A percentile compares a stretch with the other conserved stretches of the same genome.
These are phyloP conservation scores for Paratinospora sagittata DNA, from an alignment of 164 flowering plant genomes.

Conservation along the genomic window DNA sequence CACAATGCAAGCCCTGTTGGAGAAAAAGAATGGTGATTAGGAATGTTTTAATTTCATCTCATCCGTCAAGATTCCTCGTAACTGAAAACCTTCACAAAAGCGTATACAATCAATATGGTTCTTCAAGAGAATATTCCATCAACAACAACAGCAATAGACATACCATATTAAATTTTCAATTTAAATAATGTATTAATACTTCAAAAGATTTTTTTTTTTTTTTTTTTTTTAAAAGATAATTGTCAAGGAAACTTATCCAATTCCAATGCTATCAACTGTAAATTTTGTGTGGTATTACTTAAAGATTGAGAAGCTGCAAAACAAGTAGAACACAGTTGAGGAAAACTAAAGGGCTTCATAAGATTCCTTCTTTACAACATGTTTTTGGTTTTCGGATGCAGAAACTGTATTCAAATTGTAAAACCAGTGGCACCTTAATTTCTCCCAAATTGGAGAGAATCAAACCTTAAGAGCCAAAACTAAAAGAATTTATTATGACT, in stretches of 20 bases:
- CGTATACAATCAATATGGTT: not conserved
- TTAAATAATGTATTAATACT: not conserved
- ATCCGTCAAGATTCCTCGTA: not conserved
- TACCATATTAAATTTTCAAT: not conserved
- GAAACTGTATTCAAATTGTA: too few species aligned
- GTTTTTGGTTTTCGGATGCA: too few species aligned
- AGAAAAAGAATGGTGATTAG: not conserved
- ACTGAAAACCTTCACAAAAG: not conserved
- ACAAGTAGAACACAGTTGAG: not conserved
- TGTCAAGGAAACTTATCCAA: not conserved
- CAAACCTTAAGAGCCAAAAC: too few species aligned
- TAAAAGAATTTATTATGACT: too few species aligned
- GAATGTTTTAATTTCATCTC: not conserved
- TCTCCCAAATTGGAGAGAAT: too few species aligned
- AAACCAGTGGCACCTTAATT: too few species aligned
- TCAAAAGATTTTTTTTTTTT: not conserved
- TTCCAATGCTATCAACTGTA: not conserved
- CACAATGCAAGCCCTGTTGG: slow-evolving; percentile 74
- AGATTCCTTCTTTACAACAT: not conserved
- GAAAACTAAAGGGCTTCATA: not conserved
- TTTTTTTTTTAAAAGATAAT: not conserved
- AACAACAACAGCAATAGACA: not conserved
- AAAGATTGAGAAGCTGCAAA: not conserved
- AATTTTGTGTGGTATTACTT: not conserved
- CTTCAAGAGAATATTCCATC: not conserved